Evolutionary conservation across 148 eudicot species (phyloP).

Genomic region (Vaccinium myrtillus): DNA sequence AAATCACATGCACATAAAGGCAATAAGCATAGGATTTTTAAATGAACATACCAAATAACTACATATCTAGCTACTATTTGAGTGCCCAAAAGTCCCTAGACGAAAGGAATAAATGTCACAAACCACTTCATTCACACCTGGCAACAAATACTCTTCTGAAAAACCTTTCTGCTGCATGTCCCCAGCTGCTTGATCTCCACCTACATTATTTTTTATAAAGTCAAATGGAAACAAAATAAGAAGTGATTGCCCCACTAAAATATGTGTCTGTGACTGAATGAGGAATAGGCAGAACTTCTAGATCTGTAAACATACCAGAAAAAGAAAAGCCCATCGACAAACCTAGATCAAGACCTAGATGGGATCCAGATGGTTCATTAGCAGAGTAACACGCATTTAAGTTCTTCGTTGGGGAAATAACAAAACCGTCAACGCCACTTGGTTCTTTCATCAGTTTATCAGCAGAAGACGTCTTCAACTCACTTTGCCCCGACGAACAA

Average conservation of each 20-base stretch:
- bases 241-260: not conserved
- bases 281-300: not conserved
- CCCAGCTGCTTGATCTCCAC: conserved; percentile 24
- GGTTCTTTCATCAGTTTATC: conserved; percentile 22
- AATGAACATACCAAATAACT: not conserved
- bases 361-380: conserved; percentile 33
- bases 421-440: conserved; percentile 10
- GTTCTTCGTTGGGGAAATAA: conserved; percentile 25
- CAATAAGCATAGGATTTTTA: not conserved
- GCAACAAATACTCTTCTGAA: conserved; percentile 25
- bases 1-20: conserved; percentile 20
- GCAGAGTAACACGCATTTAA: conserved; percentile 22
- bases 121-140: conserved; percentile 29
- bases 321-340: conserved; percentile 31
- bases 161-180: conserved; percentile 29
- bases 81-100: not conserved
- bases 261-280: not conserved
- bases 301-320: conserved; percentile 32
- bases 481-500: conserved; percentile 11
- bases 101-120: not conserved
- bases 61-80: not conserved
- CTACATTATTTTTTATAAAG: conserved; percentile 24
- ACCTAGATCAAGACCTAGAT: conserved; percentile 32
- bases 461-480: conserved; percentile 22
- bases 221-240: conserved; percentile 21